Conservation (phyloP, 345 rosid species). For the Tarenaya hassleriana region DNA sequence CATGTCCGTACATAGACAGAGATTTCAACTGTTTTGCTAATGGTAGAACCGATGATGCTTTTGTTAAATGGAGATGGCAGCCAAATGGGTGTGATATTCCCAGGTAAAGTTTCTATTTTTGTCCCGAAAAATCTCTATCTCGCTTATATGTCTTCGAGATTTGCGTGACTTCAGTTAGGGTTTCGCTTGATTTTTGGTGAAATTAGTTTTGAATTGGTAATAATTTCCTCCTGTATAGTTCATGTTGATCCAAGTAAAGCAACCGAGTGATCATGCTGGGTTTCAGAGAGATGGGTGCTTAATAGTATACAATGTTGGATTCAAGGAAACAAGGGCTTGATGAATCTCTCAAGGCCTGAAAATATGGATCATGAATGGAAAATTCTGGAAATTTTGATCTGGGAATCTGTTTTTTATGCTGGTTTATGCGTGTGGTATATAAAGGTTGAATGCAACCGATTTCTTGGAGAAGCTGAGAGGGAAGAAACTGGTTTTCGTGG, state of each 20-base stretch:
- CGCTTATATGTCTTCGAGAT: no score
- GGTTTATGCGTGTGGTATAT: conserved; percentile 14
- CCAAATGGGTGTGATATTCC: conserved; percentile 67
- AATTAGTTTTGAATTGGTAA: conserved; percentile 1
- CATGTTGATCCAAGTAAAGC: no score
- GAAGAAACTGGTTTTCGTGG: conserved; percentile 77
- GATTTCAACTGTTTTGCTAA: conserved; percentile 68
- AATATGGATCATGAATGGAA: no score
- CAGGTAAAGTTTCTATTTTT: conserved; percentile 33
- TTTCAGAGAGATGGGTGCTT: neutral
- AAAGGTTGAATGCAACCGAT: conserved; percentile 72
- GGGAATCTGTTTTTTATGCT: neutral
- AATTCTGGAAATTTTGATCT: neutral
- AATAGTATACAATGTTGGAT: no score
- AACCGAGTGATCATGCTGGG: neutral
- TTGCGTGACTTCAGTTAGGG: no score
- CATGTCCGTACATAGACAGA: conserved; percentile 74
- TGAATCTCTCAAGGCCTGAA: no score
- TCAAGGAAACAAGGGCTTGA: no score
- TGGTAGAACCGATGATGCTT: conserved; percentile 69
- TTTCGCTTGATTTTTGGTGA: neutral
- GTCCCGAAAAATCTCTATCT: no score
- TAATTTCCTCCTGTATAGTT: no score
- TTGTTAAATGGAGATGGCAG: conserved; percentile 76
- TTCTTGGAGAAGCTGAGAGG: conserved; percentile 73